These are phyloP conservation scores for sorghum (Sorghum bicolor) DNA, from an alignment of 176 grass and related monocot genomes.

Conservation along the genomic window Sorghum_bicolor_NCBIv3 NC_012871.2:70306501-70307000, in stretches of 20 bases:
- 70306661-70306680: constrained; percentile 45
- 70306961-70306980: constrained; percentile 27
- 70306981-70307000: constrained; percentile 36
- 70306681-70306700: constrained; percentile 32
- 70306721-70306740: constrained; percentile 23
- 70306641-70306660: constrained; percentile 61
- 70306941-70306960: constrained; percentile 61
- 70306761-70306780: constrained; percentile 35
- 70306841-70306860: constrained; percentile 26
- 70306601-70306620: constrained; percentile 69
- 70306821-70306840: constrained; percentile 74
- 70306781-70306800: constrained; percentile 43
- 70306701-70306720: constrained; percentile 38
- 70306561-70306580: constrained; percentile 72
- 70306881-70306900: constrained; percentile 71
- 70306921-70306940: constrained; percentile 67
- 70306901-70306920: constrained; percentile 44
- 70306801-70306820: constrained; percentile 66
- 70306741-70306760: constrained; percentile 35
- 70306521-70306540: constrained; percentile 78
- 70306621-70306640: constrained; percentile 61
- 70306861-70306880: constrained; percentile 60
- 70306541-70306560: constrained; percentile 59
- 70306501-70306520: constrained; percentile 69
- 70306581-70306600: constrained; percentile 68